A percentile compares a stretch with the other conserved stretches of the same genome.
Evolutionary conservation across 164 flowering plant genomes (phyloP).

Genomic region (Cinnamomum chago): DNA sequence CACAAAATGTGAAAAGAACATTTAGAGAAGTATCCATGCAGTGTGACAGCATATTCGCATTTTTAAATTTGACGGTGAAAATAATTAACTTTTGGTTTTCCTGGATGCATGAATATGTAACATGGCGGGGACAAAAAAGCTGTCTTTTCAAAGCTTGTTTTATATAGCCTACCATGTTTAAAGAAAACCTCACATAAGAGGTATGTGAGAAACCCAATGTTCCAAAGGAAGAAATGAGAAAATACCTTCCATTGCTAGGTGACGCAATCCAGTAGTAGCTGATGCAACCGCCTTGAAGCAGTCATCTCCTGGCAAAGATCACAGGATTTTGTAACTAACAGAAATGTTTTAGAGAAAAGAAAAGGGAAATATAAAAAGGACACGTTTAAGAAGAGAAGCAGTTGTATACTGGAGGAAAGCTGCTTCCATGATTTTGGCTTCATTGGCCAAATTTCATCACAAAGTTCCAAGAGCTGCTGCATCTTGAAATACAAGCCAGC

Average conservation of each 20-base stretch:
- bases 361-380: background rate
- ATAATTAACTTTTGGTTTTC: too few species aligned
- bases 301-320: constrained; percentile 19
- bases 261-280: constrained; percentile 49
- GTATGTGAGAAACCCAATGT: too few species aligned
- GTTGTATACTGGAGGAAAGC: constrained; percentile 23
- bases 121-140: too few species aligned
- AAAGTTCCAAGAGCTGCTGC: constrained; percentile 43
- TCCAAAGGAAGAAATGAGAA: background rate
- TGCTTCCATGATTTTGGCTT: constrained; percentile 21
- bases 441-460: constrained; percentile 57
- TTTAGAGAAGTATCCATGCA: too few species aligned
- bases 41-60: too few species aligned
- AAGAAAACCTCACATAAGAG: too few species aligned
- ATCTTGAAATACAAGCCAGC: constrained; percentile 43
- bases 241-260: constrained; percentile 71
- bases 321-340: background rate
- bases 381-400: background rate
- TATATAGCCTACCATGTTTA: too few species aligned
- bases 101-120: too few species aligned
- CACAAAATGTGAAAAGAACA: too few species aligned
- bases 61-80: too few species aligned
- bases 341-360: background rate
- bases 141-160: too few species aligned
- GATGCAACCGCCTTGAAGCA: constrained; percentile 35